Percentiles rank a stretch among this genome's conserved stretches.
Evolutionary conservation across 208 protist genomes (phyloP).

Genomic region (Trypanosoma scelopori): DNA sequence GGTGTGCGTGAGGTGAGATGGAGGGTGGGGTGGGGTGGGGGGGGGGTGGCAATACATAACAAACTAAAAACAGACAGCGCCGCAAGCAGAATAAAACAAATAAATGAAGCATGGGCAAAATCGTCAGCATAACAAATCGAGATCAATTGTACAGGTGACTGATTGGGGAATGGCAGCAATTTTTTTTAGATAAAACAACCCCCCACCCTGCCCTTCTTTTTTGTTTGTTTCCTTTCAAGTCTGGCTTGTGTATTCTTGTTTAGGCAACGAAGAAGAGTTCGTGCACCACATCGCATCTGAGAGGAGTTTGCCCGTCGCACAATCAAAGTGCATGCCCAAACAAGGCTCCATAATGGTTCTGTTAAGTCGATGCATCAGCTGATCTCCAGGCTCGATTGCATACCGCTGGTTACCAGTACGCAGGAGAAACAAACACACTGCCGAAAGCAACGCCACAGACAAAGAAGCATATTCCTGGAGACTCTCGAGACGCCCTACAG

Average conservation of each 20-base stretch:
- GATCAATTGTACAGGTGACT: neutral
- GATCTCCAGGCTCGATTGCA: conserved; percentile 77
- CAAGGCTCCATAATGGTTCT: conserved; percentile 76
- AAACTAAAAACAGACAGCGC: too few relatives aligned
- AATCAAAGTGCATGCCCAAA: conserved; percentile 74
- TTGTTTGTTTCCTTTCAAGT: conserved; percentile 1
- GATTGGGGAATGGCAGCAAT: neutral
- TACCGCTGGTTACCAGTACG: conserved; percentile 72
- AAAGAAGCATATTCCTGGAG: conserved; percentile 27
- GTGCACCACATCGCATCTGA: conserved; percentile 41
- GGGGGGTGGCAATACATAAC: too few relatives aligned
- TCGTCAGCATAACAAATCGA: neutral
- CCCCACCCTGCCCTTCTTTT: neutral
- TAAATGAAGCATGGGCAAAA: neutral
- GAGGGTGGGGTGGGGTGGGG: conserved; percentile 6
- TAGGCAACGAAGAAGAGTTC: conserved; percentile 5
- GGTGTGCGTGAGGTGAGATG: too few relatives aligned
- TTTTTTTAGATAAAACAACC: neutral
- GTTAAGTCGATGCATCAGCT: conserved; percentile 76
- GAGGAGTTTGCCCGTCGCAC: conserved; percentile 64
- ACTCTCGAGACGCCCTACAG: conserved; percentile 6
- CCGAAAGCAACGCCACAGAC: conserved; percentile 32
- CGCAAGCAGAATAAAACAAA: conserved; percentile 18
- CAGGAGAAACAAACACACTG: conserved; percentile 59
- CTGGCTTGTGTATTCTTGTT: conserved; percentile 24